Evolutionary conservation across 805 yeast genomes (phyloP).

Genomic region (Kluyveromyces aestuarii): DNA sequence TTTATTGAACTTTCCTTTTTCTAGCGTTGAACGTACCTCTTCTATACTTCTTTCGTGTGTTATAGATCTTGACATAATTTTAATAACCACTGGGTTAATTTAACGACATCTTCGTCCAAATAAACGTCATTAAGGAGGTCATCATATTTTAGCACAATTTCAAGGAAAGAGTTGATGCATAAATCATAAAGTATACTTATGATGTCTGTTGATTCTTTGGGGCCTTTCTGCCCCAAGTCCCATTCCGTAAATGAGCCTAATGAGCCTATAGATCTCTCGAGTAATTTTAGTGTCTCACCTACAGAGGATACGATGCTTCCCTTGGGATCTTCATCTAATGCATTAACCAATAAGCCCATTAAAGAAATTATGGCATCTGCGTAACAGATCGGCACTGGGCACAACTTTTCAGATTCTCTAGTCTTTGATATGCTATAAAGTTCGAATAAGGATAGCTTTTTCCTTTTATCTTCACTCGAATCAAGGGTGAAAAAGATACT

Average conservation of each 20-base stretch:
- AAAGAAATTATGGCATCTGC: conserved; percentile 54
- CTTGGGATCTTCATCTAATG: conserved; percentile 55
- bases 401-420: conserved; percentile 51
- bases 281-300: conserved; percentile 47
- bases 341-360: conserved; percentile 39
- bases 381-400: conserved; percentile 57
- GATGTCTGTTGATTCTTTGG: conserved; percentile 29
- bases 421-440: conserved; percentile 24
- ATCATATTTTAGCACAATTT: conserved; percentile 56
- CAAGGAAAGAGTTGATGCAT: conserved; percentile 54
- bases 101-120: conserved; percentile 52
- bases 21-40: neutral
- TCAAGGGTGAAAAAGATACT: conserved; percentile 21
- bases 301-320: conserved; percentile 45
- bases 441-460: conserved; percentile 19
- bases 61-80: conserved; percentile 31
- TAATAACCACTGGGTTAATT: conserved; percentile 63
- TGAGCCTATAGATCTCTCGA: conserved; percentile 53
- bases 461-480: conserved; percentile 4
- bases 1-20: neutral
- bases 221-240: conserved; percentile 15
- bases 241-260: conserved; percentile 38
- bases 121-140: conserved; percentile 55
- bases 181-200: conserved; percentile 53
- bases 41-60: neutral